Evolutionary conservation across 2,329 filamentous ascomycete genomes (phyloP).

Genomic region (Beauveria sp.): DNA sequence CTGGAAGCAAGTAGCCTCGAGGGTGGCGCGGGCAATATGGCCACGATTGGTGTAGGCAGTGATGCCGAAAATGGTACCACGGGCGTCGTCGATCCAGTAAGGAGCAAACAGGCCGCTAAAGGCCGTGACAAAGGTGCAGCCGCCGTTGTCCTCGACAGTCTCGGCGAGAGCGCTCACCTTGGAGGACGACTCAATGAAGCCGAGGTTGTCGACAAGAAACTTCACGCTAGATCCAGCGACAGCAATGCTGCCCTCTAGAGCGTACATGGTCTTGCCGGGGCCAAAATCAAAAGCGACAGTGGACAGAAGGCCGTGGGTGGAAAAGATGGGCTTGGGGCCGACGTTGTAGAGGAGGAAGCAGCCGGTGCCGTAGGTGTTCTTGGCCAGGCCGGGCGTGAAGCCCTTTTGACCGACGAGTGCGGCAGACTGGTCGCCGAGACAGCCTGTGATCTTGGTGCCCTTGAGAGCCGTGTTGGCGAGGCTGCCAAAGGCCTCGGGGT

Average conservation of each 20-base stretch:
- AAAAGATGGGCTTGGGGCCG: conserved; percentile 70
- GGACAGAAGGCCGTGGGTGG: conserved; percentile 65
- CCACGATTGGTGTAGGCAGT: conserved; percentile 69
- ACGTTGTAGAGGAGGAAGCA: conserved; percentile 82
- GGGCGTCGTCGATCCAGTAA: conserved; percentile 78
- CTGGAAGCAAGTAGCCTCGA: conserved; percentile 77
- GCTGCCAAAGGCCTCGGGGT: conserved; percentile 59
- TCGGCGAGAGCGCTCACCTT: conserved; percentile 39
- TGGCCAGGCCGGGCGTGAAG: conserved; percentile 67
- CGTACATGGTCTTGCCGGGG: conserved; percentile 59
- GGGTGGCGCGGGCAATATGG: conserved; percentile 70
- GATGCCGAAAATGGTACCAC: conserved; percentile 72
- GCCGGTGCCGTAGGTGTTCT: conserved; percentile 82
- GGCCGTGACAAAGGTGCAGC: conserved; percentile 69
- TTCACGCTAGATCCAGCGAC: conserved; percentile 71
- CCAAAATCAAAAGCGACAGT: conserved; percentile 75
- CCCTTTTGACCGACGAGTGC: conserved; percentile 74
- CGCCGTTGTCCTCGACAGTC: conserved; percentile 59
- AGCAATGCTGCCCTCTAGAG: conserved; percentile 69
- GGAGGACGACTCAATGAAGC: conserved; percentile 42
- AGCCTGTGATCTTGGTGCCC: conserved; percentile 65
- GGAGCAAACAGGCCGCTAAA: conserved; percentile 76
- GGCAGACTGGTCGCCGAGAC: conserved; percentile 74
- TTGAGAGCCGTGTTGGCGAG: conserved; percentile 54
- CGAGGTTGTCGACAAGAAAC: conserved; percentile 52